Conservation (phyloP, 176 grass and related monocot species). For the Avena sativa region DNA sequence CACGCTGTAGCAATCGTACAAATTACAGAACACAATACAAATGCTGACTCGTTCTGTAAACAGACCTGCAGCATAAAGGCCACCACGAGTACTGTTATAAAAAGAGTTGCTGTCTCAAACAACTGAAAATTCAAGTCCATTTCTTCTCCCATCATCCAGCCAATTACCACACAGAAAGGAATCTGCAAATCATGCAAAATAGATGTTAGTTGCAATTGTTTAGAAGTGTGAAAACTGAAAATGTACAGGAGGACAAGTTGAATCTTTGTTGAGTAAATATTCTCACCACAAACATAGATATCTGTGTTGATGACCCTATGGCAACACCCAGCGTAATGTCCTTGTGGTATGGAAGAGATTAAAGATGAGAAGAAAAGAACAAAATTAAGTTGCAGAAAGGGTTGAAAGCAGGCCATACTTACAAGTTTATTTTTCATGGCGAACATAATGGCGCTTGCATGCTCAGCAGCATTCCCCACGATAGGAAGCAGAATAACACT, state of each 20-base stretch:
- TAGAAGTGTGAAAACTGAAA: conserved; percentile 28
- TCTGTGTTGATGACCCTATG: conserved; percentile 97
- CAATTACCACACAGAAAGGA: conserved; percentile 65
- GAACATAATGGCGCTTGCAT: conserved; percentile 99
- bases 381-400: conserved; percentile 32
- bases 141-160: conserved; percentile 95
- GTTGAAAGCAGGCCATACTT: conserved; percentile 25
- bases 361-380: conserved; percentile 21
- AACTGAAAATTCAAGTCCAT: conserved; percentile 99
- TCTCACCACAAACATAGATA: conserved; percentile 98
- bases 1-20: not conserved
- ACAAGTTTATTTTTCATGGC: conserved; percentile 99
- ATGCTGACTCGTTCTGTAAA: conserved; percentile 22
- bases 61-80: conserved; percentile 98
- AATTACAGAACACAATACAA: conserved; percentile 8
- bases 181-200: conserved; percentile 45
- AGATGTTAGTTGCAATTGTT: conserved; percentile 2
- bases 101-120: conserved; percentile 44
- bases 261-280: conserved; percentile 26
- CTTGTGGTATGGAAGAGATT: conserved; percentile 51
- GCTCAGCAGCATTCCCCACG: conserved; percentile 96
- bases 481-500: conserved; percentile 99
- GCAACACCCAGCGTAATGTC: conserved; percentile 97
- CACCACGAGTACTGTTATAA: conserved; percentile 58
- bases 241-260: conserved; percentile 33